Evolutionary conservation across 2,329 filamentous ascomycete species (phyloP).

Genomic region (Cercospora nicotianae): DNA sequence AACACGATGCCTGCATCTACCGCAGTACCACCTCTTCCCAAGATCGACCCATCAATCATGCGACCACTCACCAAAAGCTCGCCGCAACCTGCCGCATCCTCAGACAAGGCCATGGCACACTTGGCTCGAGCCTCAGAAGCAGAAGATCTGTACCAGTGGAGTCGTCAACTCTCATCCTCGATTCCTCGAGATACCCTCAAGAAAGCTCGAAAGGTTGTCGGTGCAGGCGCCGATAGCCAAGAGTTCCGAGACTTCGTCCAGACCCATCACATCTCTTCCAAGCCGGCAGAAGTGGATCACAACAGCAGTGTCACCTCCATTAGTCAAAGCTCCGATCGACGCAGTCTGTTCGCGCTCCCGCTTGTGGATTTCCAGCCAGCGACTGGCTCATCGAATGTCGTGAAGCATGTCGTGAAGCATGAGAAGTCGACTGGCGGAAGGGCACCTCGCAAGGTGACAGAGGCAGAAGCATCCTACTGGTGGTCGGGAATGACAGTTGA

Average conservation of each 20-base stretch:
- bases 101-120: background rate
- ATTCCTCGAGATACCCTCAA: background rate
- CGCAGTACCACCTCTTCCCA: background rate
- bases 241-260: background rate
- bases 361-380: background rate
- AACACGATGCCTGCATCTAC: background rate
- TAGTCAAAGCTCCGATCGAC: background rate
- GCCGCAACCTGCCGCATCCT: background rate
- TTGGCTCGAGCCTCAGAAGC: background rate
- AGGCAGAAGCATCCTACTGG: too few species aligned
- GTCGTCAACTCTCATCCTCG: background rate
- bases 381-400: background rate
- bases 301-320: accelerated
- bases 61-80: background rate
- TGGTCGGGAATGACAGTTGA: too few species aligned
- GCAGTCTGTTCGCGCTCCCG: background rate
- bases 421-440: background rate
- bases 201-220: background rate
- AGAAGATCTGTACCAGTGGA: background rate
- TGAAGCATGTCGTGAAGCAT: background rate
- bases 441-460: too few species aligned
- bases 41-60: background rate
- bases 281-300: background rate
- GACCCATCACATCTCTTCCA: background rate
- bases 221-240: background rate